These are phyloP conservation scores for Curvularia hawaiiensis DNA, from an alignment of 2,329 filamentous ascomycete genomes.

Conservation along the genomic window DNA sequence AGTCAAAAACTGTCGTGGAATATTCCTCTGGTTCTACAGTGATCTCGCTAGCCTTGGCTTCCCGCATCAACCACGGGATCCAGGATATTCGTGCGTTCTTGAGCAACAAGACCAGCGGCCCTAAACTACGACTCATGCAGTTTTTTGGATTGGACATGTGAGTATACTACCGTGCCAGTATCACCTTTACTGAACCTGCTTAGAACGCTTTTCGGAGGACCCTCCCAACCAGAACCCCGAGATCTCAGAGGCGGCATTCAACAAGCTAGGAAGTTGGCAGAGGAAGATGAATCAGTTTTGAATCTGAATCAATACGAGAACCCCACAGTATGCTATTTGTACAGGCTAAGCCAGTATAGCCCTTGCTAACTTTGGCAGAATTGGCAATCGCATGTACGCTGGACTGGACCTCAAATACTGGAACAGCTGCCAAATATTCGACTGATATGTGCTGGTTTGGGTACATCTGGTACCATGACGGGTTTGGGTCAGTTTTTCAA, in stretches of 20 bases:
- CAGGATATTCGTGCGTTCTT: conserved; percentile 25
- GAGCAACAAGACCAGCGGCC: conserved; percentile 27
- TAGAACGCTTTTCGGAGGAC: conserved; percentile 59
- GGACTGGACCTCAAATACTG: conserved; percentile 65
- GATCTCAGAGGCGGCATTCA: conserved; percentile 28
- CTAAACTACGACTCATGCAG: conserved; percentile 28
- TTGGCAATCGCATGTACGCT: conserved; percentile 61
- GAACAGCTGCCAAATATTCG: conserved; percentile 62
- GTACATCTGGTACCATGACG: conserved; percentile 55
- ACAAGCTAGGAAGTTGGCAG: conserved; percentile 15
- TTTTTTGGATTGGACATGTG: conserved; percentile 33
- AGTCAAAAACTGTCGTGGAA: conserved; percentile 26
- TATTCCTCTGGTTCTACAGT: conserved; percentile 31
- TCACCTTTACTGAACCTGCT: neutral
- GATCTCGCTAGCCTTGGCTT: conserved; percentile 27
- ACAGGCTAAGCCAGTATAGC: neutral
- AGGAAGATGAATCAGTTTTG: conserved; percentile 51
- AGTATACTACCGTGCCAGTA: neutral
- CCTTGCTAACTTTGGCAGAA: conserved; percentile 42
- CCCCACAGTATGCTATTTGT: conserved; percentile 35
- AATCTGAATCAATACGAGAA: conserved; percentile 66
- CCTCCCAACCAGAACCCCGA: conserved; percentile 36
- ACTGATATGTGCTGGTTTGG: conserved; percentile 62
- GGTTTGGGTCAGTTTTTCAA: conserved; percentile 33
- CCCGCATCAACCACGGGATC: conserved; percentile 27